Evolutionary conservation across 148 eudicot species (phyloP).

Genomic region (Mesembryanthemum crystallinum): DNA sequence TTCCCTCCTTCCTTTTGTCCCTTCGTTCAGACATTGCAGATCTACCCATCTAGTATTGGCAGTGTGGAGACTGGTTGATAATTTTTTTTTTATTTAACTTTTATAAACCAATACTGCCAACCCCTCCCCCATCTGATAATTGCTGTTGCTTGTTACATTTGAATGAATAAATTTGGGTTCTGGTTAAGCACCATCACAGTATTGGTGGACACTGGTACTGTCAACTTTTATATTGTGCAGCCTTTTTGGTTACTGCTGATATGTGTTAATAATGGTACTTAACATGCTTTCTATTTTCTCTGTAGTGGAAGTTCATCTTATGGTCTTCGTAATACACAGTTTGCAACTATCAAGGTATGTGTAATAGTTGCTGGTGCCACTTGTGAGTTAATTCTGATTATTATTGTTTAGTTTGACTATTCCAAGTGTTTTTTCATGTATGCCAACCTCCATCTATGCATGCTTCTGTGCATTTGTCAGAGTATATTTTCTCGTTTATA

Average conservation of each 20-base stretch:
- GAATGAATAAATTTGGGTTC: background rate
- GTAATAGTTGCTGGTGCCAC: conserved; percentile 12
- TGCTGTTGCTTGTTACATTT: background rate
- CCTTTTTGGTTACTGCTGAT: background rate
- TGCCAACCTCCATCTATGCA: background rate
- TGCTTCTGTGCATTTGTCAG: too few species aligned
- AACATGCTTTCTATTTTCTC: conserved; percentile 11
- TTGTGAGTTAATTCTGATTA: background rate
- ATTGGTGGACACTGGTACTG: background rate
- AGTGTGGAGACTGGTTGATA: too few species aligned
- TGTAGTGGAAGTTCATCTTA: conserved; percentile 75
- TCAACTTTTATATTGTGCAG: background rate
- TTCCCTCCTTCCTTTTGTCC: background rate
- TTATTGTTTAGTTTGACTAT: background rate
- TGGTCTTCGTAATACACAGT: conserved; percentile 84
- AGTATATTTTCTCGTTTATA: too few species aligned
- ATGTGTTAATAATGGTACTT: background rate
- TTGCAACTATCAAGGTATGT: conserved; percentile 73
- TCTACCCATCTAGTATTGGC: background rate
- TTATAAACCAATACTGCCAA: too few species aligned
- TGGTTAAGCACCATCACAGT: background rate
- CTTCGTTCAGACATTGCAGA: background rate
- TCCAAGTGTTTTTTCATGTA: background rate
- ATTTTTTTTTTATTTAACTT: too few species aligned
- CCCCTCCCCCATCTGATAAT: background rate